Evolutionary conservation across 2,329 filamentous ascomycete genomes (phyloP).

Genomic region (Colletotrichum spinosum): DNA sequence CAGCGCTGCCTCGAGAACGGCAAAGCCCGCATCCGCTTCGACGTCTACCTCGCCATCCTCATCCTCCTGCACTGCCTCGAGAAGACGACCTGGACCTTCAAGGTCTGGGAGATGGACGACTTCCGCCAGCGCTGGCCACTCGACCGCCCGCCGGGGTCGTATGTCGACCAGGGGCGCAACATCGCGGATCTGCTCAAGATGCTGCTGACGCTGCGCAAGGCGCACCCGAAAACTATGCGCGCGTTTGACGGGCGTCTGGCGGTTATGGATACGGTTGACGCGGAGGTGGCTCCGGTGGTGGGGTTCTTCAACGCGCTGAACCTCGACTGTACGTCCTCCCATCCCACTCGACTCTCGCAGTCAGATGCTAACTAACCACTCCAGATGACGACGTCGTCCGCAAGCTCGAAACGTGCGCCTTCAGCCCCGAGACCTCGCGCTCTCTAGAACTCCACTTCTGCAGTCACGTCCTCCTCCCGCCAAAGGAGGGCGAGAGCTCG

Average conservation of each 20-base stretch:
- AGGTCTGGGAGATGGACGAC: conserved; percentile 74
- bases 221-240: conserved; percentile 65
- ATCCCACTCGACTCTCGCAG: background rate
- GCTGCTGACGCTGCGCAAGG: conserved; percentile 70
- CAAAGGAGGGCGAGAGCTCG: conserved; percentile 29
- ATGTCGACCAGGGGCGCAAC: conserved; percentile 69
- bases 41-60: conserved; percentile 70
- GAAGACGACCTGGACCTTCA: conserved; percentile 77
- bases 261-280: conserved; percentile 58
- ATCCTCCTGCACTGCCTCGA: conserved; percentile 75
- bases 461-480: conserved; percentile 58
- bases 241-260: conserved; percentile 60
- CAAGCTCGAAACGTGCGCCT: conserved; percentile 41
- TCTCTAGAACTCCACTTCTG: conserved; percentile 64
- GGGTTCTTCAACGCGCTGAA: conserved; percentile 68
- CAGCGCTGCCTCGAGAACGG: conserved; percentile 71
- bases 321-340: conserved; percentile 65
- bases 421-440: conserved; percentile 52
- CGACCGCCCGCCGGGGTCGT: conserved; percentile 65
- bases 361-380: background rate
- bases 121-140: conserved; percentile 71
- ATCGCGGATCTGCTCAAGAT: conserved; percentile 70
- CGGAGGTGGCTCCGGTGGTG: conserved; percentile 47
- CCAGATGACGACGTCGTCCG: conserved; percentile 43
- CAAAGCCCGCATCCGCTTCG: conserved; percentile 69